Evolutionary conservation across 345 rosid species (phyloP), one percentile per base, ranked within the genome.

Genomic region (Hypericum androsaemum): DNA sequence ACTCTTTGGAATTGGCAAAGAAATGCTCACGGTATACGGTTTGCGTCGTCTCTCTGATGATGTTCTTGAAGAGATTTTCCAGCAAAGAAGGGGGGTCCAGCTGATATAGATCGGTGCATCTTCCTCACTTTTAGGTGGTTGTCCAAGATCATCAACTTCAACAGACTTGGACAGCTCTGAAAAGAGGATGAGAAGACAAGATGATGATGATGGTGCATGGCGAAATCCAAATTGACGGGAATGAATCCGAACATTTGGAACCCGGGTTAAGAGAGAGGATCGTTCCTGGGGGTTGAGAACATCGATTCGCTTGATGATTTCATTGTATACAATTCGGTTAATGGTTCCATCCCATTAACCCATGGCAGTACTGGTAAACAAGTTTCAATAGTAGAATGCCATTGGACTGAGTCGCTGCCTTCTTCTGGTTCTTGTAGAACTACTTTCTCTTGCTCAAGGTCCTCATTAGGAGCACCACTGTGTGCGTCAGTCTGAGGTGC

Each of bases 281-380:
- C 61, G 41, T 83, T 84, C 97, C 98, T 88, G 95, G 38, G 94
- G 96, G 62, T 81, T 92, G 60, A 92, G 66, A 15, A 77, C 92
- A 64, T 85, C 90, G 72, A 86, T 69, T 55, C 53, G 69, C 64
- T 52, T 63, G 46, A 85, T 70, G 50, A 88, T 78, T 56, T 81
- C 78, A 48, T 72, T 64, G 61, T 77, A 85, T 43, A 88, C 83
- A 44, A 53, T 50, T 47, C 50, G 75, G 63, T 92, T 92, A 64
- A 77, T 62, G 37, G 84, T 79, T 53, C 94, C 95, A 74, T 92
- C 88, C 88, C 96, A 69, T 88, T 88, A 54, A 88, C 65, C 98
- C 98, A 92, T 50, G 96, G 98, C 50, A 66, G 68, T 71, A 92
- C 79, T 37, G 90, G 95, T 53, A 75, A 53, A 52, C 71, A 63